phyloP scores from a whole-genome alignment of 1,139 yeast species.

The Scheffersomyces lignicola region DNA sequence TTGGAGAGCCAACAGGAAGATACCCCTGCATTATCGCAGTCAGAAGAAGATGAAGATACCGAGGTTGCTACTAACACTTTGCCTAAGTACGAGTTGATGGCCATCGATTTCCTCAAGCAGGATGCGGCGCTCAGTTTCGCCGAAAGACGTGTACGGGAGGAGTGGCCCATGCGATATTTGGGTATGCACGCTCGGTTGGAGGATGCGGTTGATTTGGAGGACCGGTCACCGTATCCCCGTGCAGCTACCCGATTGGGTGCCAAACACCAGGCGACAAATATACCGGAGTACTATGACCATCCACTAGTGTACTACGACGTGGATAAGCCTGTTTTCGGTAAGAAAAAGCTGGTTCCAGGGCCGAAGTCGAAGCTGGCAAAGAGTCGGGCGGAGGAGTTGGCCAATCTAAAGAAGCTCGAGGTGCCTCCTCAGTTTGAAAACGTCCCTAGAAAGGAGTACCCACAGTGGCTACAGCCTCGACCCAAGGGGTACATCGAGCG shows the following conservation, averaged over 20 bases:
- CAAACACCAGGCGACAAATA: constrained; percentile 66
- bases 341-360: constrained; percentile 15
- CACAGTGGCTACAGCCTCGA: constrained; percentile 75
- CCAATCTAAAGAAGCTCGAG: constrained; percentile 29
- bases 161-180: constrained; percentile 80
- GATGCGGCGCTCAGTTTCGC: constrained; percentile 44
- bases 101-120: constrained; percentile 48
- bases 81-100: constrained; percentile 66
- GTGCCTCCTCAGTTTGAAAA: constrained; percentile 51
- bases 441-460: constrained; percentile 47
- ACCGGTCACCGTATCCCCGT: constrained; percentile 73
- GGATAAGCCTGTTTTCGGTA: constrained; percentile 19
- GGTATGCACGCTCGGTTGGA: constrained; percentile 77
- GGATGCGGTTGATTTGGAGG: constrained; percentile 78
- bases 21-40: constrained; percentile 9
- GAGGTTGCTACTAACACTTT: constrained; percentile 15
- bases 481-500: constrained; percentile 86
- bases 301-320: constrained; percentile 69
- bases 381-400: constrained; percentile 20
- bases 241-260: constrained; percentile 79
- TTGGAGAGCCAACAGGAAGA: constrained; percentile 10
- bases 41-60: constrained; percentile 12
- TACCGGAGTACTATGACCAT: constrained; percentile 68
- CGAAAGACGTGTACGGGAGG: constrained; percentile 55
- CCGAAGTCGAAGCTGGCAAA: constrained; percentile 12